Evolutionary conservation across 176 grass and related monocot species (phyloP), one percentile per base, ranked within the genome.

Genomic region (Guadua angustifolia): DNA sequence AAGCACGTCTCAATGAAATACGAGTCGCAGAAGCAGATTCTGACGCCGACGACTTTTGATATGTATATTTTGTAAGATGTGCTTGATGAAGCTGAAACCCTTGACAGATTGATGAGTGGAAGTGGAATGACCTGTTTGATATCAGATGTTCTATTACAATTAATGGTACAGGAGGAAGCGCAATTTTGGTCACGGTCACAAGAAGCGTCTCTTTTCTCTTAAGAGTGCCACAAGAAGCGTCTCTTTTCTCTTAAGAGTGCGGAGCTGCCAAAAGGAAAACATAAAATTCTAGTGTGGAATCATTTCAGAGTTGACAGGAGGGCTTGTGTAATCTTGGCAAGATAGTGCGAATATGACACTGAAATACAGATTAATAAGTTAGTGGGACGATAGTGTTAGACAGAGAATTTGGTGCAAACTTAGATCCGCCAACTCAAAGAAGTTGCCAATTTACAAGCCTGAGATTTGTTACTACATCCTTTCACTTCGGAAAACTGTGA

Each of bases 211-310:
- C n/a, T n/a, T n/a, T n/a, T n/a, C n/a, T n/a, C n/a, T n/a, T n/a
- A n/a, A n/a, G n/a, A n/a, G n/a, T 59, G 3, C n/a, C 26, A 52
- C 17, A 52, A 16, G 62, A 79, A 79, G 16, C 59, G 62, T 77
- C 76, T 78, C 46, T 32, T 79, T 14, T n/a, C n/a, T n/a, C 12
- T 45, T 45, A 1, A 77, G 40, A 2, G 15, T 45, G 77, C 2
- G 13, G 45, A 79, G 44, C 47, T 79, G 45, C 77, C 44, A 52
- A 52, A 50, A 66, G 58, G 26, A 17, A 67, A 79, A 52, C 45
- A 66, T 13, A 2, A 39, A 52, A 36, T 66, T 67, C 63, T 68
- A 80, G 25, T 69, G 29, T 53, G 47, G 16, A 56, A 81, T 81
- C 47, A 69, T 66, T 53, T 11, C 13, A 24, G 33, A 67, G 32